A percentile compares a stretch with the other conserved stretches of the same genome.
These are phyloP conservation scores for Evansstolkia leycettana DNA, from an alignment of 495 filamentous ascomycete species.

Conservation along the genomic window DNA sequence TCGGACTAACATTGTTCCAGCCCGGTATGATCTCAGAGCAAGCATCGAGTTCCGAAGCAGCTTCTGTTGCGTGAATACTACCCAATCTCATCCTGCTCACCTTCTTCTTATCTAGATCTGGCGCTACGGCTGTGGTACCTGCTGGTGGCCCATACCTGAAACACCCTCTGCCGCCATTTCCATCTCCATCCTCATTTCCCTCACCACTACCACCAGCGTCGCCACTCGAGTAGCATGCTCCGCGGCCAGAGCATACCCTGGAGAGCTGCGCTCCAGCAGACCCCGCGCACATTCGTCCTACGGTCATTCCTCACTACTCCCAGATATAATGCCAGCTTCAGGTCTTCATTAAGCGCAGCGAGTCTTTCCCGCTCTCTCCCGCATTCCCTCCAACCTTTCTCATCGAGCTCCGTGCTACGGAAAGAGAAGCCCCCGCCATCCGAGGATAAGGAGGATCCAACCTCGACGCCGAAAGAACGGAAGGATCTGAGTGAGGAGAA, in stretches of 20 bases:
- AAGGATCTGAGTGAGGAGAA: conserved; percentile 23
- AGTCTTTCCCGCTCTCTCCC: conserved; percentile 18
- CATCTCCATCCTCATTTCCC: not conserved
- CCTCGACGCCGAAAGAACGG: conserved; percentile 16
- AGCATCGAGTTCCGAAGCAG: too few relatives aligned
- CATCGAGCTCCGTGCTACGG: conserved; percentile 25
- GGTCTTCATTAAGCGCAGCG: conserved; percentile 18
- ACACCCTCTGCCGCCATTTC: too few relatives aligned
- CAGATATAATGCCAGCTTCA: conserved; percentile 27
- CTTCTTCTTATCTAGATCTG: too few relatives aligned
- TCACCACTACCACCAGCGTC: conserved; percentile 1
- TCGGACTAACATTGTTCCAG: too few relatives aligned
- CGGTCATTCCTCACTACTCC: conserved; percentile 20
- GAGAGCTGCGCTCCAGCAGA: conserved; percentile 41
- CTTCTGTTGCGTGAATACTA: too few relatives aligned
- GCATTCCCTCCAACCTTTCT: conserved; percentile 26
- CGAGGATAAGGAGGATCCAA: conserved; percentile 27
- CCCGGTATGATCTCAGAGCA: too few relatives aligned
- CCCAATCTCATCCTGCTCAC: too few relatives aligned
- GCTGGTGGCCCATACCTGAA: too few relatives aligned
- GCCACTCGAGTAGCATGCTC: conserved; percentile 33
- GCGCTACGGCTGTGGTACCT: too few relatives aligned
- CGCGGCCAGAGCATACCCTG: conserved; percentile 42
- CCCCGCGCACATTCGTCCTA: conserved; percentile 24
- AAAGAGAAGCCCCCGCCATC: conserved; percentile 32